Percentiles rank a stretch among this genome's conserved stretches.
These are phyloP conservation scores for Wickerhamomyces subpelliculosus DNA, from an alignment of 805 yeast species.

Conservation along the genomic window DNA sequence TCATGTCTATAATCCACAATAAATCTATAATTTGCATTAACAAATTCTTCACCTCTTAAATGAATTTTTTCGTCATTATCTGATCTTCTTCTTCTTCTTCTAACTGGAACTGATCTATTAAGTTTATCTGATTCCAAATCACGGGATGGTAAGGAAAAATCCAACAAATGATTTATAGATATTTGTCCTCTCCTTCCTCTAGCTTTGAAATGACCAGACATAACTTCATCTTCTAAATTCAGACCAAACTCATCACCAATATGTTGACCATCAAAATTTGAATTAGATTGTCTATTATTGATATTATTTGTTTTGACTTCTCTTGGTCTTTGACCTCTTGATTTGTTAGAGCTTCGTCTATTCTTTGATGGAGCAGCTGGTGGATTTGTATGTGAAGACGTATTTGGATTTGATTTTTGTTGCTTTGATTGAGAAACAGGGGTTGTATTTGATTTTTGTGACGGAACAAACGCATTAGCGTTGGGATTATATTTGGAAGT, in stretches of 20 bases:
- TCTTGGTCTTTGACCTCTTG: neutral
- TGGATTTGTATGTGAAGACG: conserved; percentile 16
- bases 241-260: conserved; percentile 19
- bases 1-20: conserved; percentile 61
- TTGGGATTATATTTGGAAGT: conserved; percentile 15
- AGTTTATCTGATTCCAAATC: conserved; percentile 12
- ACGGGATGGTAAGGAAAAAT: conserved; percentile 43
- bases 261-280: neutral
- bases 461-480: conserved; percentile 15
- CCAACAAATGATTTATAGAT: conserved; percentile 60
- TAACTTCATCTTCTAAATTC: conserved; percentile 28
- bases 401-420: conserved; percentile 4
- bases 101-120: conserved; percentile 6
- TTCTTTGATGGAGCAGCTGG: conserved; percentile 8
- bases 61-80: conserved; percentile 32
- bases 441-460: conserved; percentile 1
- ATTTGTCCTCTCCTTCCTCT: conserved; percentile 36
- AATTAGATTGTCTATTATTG: neutral
- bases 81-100: conserved; percentile 23
- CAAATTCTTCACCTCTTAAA: conserved; percentile 57
- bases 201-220: conserved; percentile 24
- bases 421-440: neutral
- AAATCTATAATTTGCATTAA: conserved; percentile 80
- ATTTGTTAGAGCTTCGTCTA: neutral
- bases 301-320: neutral